Base-by-base conservation (phyloP, 2,329 filamentous ascomycete species). In the Stagonosporopsis tanaceti region DNA sequence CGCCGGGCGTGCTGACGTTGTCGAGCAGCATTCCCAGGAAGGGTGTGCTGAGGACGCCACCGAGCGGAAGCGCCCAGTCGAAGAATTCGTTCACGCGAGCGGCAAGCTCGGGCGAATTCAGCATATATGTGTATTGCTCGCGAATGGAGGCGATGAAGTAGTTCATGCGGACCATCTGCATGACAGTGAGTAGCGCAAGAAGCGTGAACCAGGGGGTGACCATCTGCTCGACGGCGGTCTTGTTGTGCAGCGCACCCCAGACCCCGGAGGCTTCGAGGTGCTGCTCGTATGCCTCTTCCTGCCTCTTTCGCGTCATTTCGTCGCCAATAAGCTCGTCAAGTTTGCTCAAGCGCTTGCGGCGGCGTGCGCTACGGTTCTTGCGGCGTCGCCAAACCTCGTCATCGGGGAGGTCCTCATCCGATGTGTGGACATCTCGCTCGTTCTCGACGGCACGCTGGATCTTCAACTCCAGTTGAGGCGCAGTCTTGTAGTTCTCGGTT, bases 61-160 rank as follows among this genome's bases (percentile, higher is more conserved):
- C 92, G 0, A 95, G 76, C 0, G 93, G 93, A 1, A 96, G 83
- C n/a, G 92, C 87, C 48, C 90, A 78, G 71, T 96, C 92, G 77
- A 97, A 96, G 73, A 93, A 88, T 40, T 89, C 83, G 77, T 96
- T 96, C 71, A 96, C 82, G 51, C 83, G 79, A 15, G 86, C 81
- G 0, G 92, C 91, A 45, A 82, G 79, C 1, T 80, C 76, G 50
- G 80, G 77, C 0, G 87, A 88, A 35, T 80, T 79, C 5, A 96
- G 84, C 46, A 97, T 84, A 68, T 87, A 89, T 45, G 86, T 84
- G 76, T 96, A 96, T 75, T 97, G 93, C 3, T 88, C 84, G 2
- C 89, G 85, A 62, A 97, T 89, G 2, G 93, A 96, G 3, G 93
- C 92, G 50, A 97, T 91, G 73, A 96, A 96, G 80, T 93, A 96